phyloP scores from a whole-genome alignment of 1,284 basidiomycete species.

The Schizophyllum amplum region DNA sequence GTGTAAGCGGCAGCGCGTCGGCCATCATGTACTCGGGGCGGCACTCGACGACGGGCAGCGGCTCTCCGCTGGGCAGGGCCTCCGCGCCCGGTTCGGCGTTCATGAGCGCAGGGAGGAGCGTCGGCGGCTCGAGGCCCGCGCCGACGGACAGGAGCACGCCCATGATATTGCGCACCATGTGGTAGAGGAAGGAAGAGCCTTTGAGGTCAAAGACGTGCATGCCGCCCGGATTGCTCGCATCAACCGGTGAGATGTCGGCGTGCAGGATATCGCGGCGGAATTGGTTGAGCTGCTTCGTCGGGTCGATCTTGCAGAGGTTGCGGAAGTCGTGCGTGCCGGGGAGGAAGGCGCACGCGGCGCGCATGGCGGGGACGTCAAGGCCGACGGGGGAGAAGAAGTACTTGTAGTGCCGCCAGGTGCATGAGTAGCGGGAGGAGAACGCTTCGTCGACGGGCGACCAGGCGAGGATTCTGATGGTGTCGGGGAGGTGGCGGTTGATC shows the following conservation, averaged over 20 bases:
- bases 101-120: slow-evolving; percentile 67
- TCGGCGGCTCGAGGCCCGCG: slow-evolving; percentile 68
- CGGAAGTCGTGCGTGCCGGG: slow-evolving; percentile 94
- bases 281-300: slow-evolving; percentile 85
- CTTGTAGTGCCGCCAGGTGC: slow-evolving; percentile 89
- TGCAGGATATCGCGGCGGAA: slow-evolving; percentile 62
- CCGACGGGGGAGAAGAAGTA: slow-evolving; percentile 79
- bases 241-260: slow-evolving; percentile 50
- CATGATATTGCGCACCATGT: slow-evolving; percentile 97
- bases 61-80: slow-evolving; percentile 24
- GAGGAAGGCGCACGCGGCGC: slow-evolving; percentile 61
- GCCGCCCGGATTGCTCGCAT: slow-evolving; percentile 15
- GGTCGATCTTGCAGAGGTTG: slow-evolving; percentile 94
- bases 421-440: slow-evolving; percentile 90
- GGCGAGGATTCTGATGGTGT: slow-evolving; percentile 85
- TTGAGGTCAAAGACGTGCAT: slow-evolving; percentile 81
- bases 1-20: slow-evolving; percentile 81
- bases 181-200: slow-evolving; percentile 90
- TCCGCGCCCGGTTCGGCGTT: slow-evolving; percentile 41
- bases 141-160: slow-evolving; percentile 89
- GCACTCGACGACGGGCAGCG: slow-evolving; percentile 43
- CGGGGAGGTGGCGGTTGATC: slow-evolving; percentile 87
- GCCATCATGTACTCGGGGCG: slow-evolving; percentile 96
- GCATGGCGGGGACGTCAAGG: slow-evolving; percentile 75
- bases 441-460: slow-evolving; percentile 84